Evolutionary conservation across 2,329 filamentous ascomycete genomes (phyloP).

Genomic region (Neurospora sp.): DNA sequence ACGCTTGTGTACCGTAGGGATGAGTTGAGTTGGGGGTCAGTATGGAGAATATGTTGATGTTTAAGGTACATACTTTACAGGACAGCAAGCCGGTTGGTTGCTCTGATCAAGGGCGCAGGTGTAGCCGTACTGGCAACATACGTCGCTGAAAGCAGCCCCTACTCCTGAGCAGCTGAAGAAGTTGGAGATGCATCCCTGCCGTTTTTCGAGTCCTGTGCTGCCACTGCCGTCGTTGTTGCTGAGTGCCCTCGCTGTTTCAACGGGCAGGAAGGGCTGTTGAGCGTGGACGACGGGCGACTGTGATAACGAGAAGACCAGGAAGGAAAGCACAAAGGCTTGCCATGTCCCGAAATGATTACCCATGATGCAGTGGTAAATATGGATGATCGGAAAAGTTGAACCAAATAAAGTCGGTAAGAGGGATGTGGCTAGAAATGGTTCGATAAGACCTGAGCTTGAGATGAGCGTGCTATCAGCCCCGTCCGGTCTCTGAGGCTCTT

Average conservation of each 20-base stretch:
- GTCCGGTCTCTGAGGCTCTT: neutral
- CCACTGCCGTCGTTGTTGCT: neutral
- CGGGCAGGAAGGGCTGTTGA: conserved; percentile 20
- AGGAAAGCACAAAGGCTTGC: neutral
- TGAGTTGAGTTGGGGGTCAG: neutral
- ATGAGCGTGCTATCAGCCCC: neutral
- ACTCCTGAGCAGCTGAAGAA: conserved; percentile 41
- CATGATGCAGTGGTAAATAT: neutral
- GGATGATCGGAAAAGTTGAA: neutral
- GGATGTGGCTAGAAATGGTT: neutral
- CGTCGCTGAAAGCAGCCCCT: conserved; percentile 35
- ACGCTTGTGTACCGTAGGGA: neutral
- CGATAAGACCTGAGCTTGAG: neutral
- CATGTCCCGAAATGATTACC: neutral
- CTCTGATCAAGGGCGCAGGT: conserved; percentile 39
- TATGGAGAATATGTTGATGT: neutral
- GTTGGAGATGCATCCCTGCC: conserved; percentile 35
- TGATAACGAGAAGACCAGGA: neutral
- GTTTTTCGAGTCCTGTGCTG: conserved; percentile 11
- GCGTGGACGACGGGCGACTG: neutral
- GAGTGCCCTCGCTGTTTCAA: conserved; percentile 15
- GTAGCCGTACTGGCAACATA: conserved; percentile 44
- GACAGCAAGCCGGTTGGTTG: conserved; percentile 44
- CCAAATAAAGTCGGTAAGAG: neutral
- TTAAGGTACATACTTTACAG: conserved; percentile 32